Evolutionary conservation across 2,329 filamentous ascomycete species (phyloP).

Genomic region (Penicillium sp.): DNA sequence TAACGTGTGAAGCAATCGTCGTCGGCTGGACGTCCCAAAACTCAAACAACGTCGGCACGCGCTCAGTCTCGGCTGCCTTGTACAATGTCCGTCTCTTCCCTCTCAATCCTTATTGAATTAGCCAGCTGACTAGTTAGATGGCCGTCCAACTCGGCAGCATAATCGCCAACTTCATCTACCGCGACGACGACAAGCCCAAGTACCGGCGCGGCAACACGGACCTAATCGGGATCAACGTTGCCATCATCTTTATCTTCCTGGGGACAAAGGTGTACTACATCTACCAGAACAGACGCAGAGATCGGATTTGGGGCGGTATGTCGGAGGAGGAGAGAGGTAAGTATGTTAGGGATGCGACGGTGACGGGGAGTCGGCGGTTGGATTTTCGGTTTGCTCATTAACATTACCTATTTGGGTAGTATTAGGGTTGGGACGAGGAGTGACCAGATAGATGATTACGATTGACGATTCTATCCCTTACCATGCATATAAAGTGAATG

Average conservation of each 20-base stretch:
- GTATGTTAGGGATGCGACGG: slow-evolving; percentile 10
- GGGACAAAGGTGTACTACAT: slow-evolving; percentile 37
- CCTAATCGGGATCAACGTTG: slow-evolving; percentile 50
- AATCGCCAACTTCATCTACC: slow-evolving; percentile 42
- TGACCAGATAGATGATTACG: too few species aligned
- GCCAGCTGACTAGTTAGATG: slow-evolving; percentile 3
- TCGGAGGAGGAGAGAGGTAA: slow-evolving; percentile 4
- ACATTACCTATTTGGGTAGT: too few species aligned
- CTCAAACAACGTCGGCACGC: slow-evolving; percentile 39
- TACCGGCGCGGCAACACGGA: slow-evolving; percentile 57
- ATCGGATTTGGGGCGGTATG: slow-evolving; percentile 7
- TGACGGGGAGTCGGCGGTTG: slow-evolving; percentile 11
- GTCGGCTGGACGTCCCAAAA: slow-evolving; percentile 37
- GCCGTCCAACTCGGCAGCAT: slow-evolving; percentile 8
- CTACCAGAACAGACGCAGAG: slow-evolving; percentile 7
- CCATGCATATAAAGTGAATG: too few species aligned
- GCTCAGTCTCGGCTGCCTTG: slow-evolving; percentile 41
- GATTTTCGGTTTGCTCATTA: slow-evolving; percentile 15
- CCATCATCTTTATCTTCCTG: slow-evolving; percentile 50
- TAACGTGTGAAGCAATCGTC: slow-evolving; percentile 1
- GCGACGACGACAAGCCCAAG: slow-evolving; percentile 52
- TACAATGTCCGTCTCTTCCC: slow-evolving; percentile 39
- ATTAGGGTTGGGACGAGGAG: too few species aligned
- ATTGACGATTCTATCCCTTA: too few species aligned
- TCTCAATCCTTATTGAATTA: background rate